Evolutionary conservation across 805 yeast genomes (phyloP).

Genomic region (Barnettozyma sucrosica): DNA sequence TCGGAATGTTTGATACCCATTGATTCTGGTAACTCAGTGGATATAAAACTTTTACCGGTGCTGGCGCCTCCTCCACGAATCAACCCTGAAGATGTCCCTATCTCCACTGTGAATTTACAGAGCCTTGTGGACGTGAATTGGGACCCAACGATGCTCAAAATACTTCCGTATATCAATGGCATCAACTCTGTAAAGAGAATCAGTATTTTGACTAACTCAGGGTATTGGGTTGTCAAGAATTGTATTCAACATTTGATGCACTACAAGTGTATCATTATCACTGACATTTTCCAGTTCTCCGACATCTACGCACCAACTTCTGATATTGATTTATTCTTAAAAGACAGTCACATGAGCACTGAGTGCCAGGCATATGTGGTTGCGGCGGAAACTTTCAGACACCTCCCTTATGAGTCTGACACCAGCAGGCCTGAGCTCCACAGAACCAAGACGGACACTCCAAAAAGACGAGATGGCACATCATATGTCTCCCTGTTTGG

Average conservation of each 20-base stretch:
- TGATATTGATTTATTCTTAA: constrained; percentile 59
- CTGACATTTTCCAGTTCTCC: constrained; percentile 85
- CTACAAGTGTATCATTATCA: constrained; percentile 75
- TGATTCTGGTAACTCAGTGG: constrained; percentile 83
- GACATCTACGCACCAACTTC: constrained; percentile 89
- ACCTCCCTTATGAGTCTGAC: constrained; percentile 28
- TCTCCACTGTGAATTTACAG: constrained; percentile 73
- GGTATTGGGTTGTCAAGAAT: constrained; percentile 68
- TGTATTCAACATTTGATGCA: constrained; percentile 90
- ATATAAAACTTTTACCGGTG: constrained; percentile 91
- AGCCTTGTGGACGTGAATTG: constrained; percentile 81
- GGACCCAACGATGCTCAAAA: constrained; percentile 95
- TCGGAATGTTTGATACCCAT: constrained; percentile 94
- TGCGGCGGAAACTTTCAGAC: constrained; percentile 32
- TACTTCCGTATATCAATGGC: constrained; percentile 83
- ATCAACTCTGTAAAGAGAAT: constrained; percentile 75
- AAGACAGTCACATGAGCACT: constrained; percentile 57
- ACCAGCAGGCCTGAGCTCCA: constrained; percentile 2
- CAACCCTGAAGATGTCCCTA: constrained; percentile 82
- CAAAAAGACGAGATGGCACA: constrained; percentile 1
- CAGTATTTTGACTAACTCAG: constrained; percentile 75
- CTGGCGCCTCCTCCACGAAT: constrained; percentile 72
- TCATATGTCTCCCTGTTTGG: constrained; percentile 16
- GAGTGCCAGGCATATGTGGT: constrained; percentile 85
- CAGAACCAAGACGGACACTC: constrained; percentile 3